Evolutionary conservation across 2,329 filamentous ascomycete species (phyloP).

Genomic region (Dothideomycetes sp.): DNA sequence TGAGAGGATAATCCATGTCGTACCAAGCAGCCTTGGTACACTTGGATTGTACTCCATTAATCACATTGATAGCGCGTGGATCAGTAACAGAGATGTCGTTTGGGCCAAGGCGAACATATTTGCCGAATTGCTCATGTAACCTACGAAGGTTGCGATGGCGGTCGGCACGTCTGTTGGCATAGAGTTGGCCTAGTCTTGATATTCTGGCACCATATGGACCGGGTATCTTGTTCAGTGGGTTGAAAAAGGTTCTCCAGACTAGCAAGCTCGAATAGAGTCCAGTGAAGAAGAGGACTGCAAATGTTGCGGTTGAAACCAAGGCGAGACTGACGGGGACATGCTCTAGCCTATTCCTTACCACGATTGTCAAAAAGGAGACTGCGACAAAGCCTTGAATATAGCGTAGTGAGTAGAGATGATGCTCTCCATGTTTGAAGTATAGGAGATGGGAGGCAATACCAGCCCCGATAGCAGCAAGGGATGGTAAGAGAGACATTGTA

Average conservation of each 20-base stretch:
- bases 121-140: conserved; percentile 25
- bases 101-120: conserved; percentile 24
- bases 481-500: too few relatives aligned
- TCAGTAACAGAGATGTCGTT: conserved; percentile 11
- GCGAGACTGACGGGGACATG: neutral
- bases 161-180: conserved; percentile 12
- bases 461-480: neutral
- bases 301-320: neutral
- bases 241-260: conserved; percentile 24
- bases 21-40: conserved; percentile 34
- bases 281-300: conserved; percentile 9
- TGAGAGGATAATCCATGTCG: conserved; percentile 20
- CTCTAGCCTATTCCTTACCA: neutral
- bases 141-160: conserved; percentile 16
- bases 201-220: conserved; percentile 25
- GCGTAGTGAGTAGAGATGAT: conserved; percentile 14
- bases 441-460: conserved; percentile 4
- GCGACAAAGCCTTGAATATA: neutral
- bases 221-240: conserved; percentile 23
- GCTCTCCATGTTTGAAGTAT: conserved; percentile 18
- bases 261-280: conserved; percentile 22
- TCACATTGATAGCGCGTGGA: conserved; percentile 23
- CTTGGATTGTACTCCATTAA: conserved; percentile 27
- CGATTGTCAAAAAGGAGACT: neutral
- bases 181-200: neutral